These are phyloP conservation scores for Xylaria hypoxylon DNA, from an alignment of 2,329 filamentous ascomycete species.

Conservation along the genomic window DNA sequence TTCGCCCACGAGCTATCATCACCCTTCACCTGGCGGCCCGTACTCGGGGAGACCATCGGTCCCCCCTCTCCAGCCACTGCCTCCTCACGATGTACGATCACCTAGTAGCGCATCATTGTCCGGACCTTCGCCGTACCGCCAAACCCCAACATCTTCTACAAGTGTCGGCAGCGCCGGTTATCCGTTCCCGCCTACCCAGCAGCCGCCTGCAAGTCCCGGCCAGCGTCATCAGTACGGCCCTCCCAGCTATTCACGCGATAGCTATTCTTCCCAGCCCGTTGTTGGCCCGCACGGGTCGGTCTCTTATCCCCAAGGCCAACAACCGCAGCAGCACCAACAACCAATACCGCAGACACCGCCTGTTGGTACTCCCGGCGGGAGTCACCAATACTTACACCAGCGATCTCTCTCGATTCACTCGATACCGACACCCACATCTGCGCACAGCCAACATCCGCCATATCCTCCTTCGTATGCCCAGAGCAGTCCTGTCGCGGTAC, in stretches of 20 bases:
- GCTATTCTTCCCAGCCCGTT: slow-evolving; percentile 56
- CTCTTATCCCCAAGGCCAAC: slow-evolving; percentile 57
- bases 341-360: slow-evolving; percentile 63
- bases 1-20: slow-evolving; percentile 50
- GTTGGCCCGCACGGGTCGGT: slow-evolving; percentile 50
- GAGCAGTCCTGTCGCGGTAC: slow-evolving; percentile 63
- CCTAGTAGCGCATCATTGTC: slow-evolving; percentile 60
- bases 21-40: slow-evolving; percentile 56
- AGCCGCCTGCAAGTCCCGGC: slow-evolving; percentile 43
- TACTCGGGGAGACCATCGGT: slow-evolving; percentile 52
- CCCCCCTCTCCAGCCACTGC: slow-evolving; percentile 59
- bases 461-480: slow-evolving; percentile 64
- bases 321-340: slow-evolving; percentile 29
- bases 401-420: slow-evolving; percentile 70
- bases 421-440: slow-evolving; percentile 70
- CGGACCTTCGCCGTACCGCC: slow-evolving; percentile 62
- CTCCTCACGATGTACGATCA: slow-evolving; percentile 62
- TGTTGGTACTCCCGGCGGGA: slow-evolving; percentile 57
- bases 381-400: slow-evolving; percentile 54
- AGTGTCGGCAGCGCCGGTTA: slow-evolving; percentile 59
- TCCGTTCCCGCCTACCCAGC: slow-evolving; percentile 62
- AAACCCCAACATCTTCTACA: slow-evolving; percentile 60
- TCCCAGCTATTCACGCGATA: slow-evolving; percentile 57
- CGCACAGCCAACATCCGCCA: slow-evolving; percentile 66
- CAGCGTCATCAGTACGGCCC: slow-evolving; percentile 61